Base-by-base conservation (phyloP, 2,329 filamentous ascomycete species). In the Tolypocladium inflatum region DNA sequence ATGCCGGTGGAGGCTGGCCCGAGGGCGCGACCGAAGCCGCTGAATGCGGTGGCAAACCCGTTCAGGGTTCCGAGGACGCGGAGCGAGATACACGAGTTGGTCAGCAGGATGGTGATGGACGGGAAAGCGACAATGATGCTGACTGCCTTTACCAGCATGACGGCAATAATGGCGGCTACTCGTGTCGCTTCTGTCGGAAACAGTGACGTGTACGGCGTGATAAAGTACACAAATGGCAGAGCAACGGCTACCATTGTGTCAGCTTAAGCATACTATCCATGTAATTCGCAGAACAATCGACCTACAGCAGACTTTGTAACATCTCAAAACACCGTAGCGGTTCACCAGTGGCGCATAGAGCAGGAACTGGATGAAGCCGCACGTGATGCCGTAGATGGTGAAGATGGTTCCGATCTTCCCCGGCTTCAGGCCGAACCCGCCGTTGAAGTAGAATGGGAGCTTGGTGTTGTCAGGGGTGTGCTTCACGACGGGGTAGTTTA, bases 71-170 rank as follows among this genome's bases (percentile, higher is more conserved):
- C 92, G 6, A 97, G 80, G 11, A 96, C 83, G 50, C 64, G 66
- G 19, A 96, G 76, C 57, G 87, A 91, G 1, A 80, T 74, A 5
- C 91, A 91, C 11, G 87, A 90, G 73, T 97, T 97, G 35, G 92
- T 97, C 42, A 97, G 81, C 54, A 97, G 78, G 64, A 97, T 97
- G 7, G 90, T 96, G 33, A 83, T 87, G 66, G 90, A 94, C 0
- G 94, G 93, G 70, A 97, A 97, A 1, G 88, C 88, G 66, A 97
- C 87, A 62, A 95, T 94, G 59, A 86, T 85, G 43, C 82, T 83
- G 57, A 89, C 80, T 11, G 88, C 87, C 70, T 96, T 95, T 66
- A 86, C 64, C 48, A 90, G 72, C 77, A 97, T 85, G 42, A 95
- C 74, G 0, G 73, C 59, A 57, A 91, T 79, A 55, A 96, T 77